Evolutionary conservation across 116 monocot genomes (phyloP).

Genomic region (Papilionanthe hybrid): DNA sequence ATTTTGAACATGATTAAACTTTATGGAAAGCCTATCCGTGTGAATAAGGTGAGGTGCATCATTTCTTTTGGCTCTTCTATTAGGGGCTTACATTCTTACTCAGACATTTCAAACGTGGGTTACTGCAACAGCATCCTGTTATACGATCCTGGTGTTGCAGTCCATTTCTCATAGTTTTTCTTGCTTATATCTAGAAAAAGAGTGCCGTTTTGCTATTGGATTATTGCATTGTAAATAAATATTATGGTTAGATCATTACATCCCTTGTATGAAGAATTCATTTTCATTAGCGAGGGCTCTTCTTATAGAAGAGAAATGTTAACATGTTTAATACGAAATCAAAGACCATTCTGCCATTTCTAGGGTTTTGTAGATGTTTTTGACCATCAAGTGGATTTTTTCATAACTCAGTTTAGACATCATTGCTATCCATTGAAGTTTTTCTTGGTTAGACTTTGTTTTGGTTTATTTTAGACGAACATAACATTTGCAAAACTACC

Average conservation of each 20-base stretch:
- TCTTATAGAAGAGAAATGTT: neutral
- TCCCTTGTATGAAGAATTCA: neutral
- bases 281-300: neutral
- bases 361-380: no score
- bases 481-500: no score
- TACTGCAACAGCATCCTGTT: neutral
- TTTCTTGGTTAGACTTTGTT: no score
- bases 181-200: neutral
- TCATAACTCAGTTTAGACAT: no score
- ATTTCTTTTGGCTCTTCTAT: neutral
- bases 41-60: conserved; percentile 65
- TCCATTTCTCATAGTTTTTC: neutral
- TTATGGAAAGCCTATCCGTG: conserved; percentile 92
- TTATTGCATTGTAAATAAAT: neutral
- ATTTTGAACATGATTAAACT: conserved; percentile 97
- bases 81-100: neutral
- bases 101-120: neutral
- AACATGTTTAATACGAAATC: neutral
- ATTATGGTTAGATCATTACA: neutral
- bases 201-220: neutral
- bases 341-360: neutral
- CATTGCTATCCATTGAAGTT: no score
- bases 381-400: no score
- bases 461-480: no score
- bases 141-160: neutral